phyloP scores from a whole-genome alignment of 805 yeast species.

The Millerago galiae region DNA sequence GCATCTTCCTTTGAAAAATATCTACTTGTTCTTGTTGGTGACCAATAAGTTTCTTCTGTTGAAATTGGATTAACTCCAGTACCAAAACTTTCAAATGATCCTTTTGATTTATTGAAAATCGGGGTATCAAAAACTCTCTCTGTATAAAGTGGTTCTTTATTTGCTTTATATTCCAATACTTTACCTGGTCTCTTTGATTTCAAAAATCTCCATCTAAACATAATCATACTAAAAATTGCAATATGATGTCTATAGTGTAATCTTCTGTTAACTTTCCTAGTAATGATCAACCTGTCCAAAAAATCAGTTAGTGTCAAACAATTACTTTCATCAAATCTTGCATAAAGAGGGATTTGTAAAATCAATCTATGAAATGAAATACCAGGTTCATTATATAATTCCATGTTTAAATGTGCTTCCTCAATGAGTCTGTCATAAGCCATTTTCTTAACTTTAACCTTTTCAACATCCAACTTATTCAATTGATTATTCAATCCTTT shows the following conservation, averaged over 20 bases:
- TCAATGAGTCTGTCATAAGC: constrained; percentile 63
- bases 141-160: background rate
- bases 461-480: constrained; percentile 45
- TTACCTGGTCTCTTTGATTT: constrained; percentile 6
- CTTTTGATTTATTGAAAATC: background rate
- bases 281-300: constrained; percentile 52
- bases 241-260: constrained; percentile 26
- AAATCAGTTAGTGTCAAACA: constrained; percentile 71
- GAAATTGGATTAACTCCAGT: background rate
- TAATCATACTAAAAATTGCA: constrained; percentile 30
- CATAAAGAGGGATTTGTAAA: constrained; percentile 66
- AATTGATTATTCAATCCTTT: constrained; percentile 47
- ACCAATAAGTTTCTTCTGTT: constrained; percentile 15
- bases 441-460: constrained; percentile 46
- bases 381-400: constrained; percentile 51
- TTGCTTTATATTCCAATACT: background rate
- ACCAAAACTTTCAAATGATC: background rate
- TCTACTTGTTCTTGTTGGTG: constrained; percentile 6
- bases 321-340: constrained; percentile 67
- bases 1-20: background rate
- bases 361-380: constrained; percentile 60
- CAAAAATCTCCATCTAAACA: constrained; percentile 29
- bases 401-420: constrained; percentile 57
- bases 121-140: constrained; percentile 3
- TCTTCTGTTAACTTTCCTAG: constrained; percentile 48